Evolutionary conservation across 805 yeast genomes (phyloP).

Genomic region (Yarrowia sp.): DNA sequence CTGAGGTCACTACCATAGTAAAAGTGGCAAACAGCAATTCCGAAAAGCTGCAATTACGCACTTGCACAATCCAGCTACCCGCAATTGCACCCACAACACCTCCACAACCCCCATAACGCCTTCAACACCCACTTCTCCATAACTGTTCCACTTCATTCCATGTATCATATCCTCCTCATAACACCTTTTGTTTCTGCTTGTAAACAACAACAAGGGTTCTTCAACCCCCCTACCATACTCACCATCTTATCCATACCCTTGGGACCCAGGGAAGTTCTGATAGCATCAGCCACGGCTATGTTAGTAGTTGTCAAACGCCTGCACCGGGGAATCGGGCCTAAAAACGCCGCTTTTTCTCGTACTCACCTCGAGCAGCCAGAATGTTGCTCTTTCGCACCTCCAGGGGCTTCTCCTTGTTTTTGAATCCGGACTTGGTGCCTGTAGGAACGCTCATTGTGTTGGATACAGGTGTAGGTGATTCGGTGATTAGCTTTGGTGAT

Average conservation of each 20-base stretch:
- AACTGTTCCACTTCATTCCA: conserved; percentile 6
- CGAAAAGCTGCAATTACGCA: too few species aligned
- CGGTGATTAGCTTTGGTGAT: conserved; percentile 25
- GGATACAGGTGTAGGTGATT: conserved; percentile 41
- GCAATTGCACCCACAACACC: not conserved
- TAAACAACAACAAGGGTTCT: not conserved
- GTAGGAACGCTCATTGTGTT: conserved; percentile 27
- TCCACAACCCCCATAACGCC: not conserved
- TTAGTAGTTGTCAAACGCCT: not conserved
- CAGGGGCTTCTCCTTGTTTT: conserved; percentile 90
- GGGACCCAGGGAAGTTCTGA: conserved; percentile 94
- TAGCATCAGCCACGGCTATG: conserved; percentile 86
- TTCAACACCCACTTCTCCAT: too few species aligned
- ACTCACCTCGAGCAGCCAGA: conserved; percentile 67
- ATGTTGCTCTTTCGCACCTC: conserved; percentile 89
- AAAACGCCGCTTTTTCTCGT: not conserved
- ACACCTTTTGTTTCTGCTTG: too few species aligned
- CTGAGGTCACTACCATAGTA: too few species aligned
- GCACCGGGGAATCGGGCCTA: not conserved
- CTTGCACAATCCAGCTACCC: not conserved
- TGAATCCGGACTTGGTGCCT: conserved; percentile 46
- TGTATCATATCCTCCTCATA: not conserved
- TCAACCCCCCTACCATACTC: not conserved
- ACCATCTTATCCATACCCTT: conserved; percentile 99
- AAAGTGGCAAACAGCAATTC: too few species aligned